Evolutionary conservation across 2,329 filamentous ascomycete species (phyloP).

Genomic region (Epichloe elymi): DNA sequence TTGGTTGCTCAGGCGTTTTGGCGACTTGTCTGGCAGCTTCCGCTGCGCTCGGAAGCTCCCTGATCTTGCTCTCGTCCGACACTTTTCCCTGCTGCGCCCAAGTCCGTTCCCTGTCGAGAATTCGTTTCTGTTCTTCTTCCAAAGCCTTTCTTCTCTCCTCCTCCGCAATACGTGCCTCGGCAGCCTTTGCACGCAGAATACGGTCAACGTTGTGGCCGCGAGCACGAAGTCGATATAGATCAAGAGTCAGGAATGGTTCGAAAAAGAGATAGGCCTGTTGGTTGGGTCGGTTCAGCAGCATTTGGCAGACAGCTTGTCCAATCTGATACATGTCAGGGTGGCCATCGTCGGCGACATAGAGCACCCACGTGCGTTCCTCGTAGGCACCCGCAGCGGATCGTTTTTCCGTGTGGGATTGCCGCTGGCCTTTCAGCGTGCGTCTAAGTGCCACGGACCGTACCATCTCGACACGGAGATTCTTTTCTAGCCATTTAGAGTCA

Average conservation of each 20-base stretch:
- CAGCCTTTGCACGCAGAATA: slow-evolving; percentile 76
- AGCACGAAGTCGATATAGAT: slow-evolving; percentile 65
- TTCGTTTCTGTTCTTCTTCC: slow-evolving; percentile 56
- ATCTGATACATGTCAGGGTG: slow-evolving; percentile 83
- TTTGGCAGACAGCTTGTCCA: slow-evolving; percentile 69
- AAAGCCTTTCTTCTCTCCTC: slow-evolving; percentile 63
- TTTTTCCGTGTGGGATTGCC: slow-evolving; percentile 59
- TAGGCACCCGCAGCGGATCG: slow-evolving; percentile 56
- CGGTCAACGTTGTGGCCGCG: slow-evolving; percentile 96
- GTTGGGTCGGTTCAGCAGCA: slow-evolving; percentile 70
- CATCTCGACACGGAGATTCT: slow-evolving; percentile 63
- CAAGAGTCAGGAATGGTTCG: slow-evolving; percentile 79
- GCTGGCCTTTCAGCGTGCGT: slow-evolving; percentile 59
- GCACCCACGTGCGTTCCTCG: slow-evolving; percentile 40
- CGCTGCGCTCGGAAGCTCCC: slow-evolving; percentile 12
- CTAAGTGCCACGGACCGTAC: slow-evolving; percentile 69
- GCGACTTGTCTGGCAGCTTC: slow-evolving; percentile 26
- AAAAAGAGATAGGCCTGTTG: slow-evolving; percentile 84
- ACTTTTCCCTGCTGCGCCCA: slow-evolving; percentile 27
- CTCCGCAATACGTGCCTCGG: slow-evolving; percentile 78
- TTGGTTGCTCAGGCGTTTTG: slow-evolving; percentile 27
- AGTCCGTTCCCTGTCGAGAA: slow-evolving; percentile 41
- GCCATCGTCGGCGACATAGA: slow-evolving; percentile 61
- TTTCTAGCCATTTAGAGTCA: slow-evolving; percentile 82
- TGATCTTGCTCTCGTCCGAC: background rate